These are phyloP conservation scores for Prunus persica DNA, from an alignment of 306 rosid species.

Conservation along the genomic window DNA sequence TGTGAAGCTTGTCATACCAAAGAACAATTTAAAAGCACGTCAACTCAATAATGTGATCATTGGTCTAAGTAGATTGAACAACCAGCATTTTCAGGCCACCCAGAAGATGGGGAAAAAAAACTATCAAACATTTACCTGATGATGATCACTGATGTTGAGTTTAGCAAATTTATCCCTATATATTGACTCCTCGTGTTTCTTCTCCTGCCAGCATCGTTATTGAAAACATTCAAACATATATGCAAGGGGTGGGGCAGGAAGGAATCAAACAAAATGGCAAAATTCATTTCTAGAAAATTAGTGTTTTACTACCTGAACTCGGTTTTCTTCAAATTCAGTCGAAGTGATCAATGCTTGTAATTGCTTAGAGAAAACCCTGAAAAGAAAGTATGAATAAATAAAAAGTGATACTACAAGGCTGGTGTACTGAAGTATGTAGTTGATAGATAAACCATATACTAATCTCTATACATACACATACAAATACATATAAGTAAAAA, in stretches of 20 bases:
- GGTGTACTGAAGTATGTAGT: not conserved
- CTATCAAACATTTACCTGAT: slow-evolving; percentile 40
- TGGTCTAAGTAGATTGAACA: not conserved
- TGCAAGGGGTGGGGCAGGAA: slow-evolving; percentile 6
- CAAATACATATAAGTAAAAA: not conserved
- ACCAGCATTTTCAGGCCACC: slow-evolving; percentile 8
- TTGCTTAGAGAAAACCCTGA: slow-evolving; percentile 71
- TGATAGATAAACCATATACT: not conserved
- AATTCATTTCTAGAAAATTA: slow-evolving; percentile 22
- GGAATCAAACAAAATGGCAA: slow-evolving; percentile 7
- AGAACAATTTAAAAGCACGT: not conserved
- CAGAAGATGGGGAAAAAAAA: not conserved
- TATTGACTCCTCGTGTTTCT: slow-evolving; percentile 46
- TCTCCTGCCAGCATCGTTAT: slow-evolving; percentile 47
- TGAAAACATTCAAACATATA: slow-evolving; percentile 23
- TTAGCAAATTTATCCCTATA: slow-evolving; percentile 63
- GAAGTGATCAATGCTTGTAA: slow-evolving; percentile 52
- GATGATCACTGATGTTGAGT: slow-evolving; percentile 46
- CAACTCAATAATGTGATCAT: not conserved
- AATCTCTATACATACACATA: not conserved
- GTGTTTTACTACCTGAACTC: slow-evolving; percentile 66
- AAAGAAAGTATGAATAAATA: slow-evolving; percentile 11
- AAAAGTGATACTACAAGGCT: slow-evolving; percentile 9
- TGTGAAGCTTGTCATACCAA: not conserved
- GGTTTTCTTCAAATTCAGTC: slow-evolving; percentile 53